Conservation (phyloP, 1,284 basidiomycete species). For the Vanrija sp. region DNA sequence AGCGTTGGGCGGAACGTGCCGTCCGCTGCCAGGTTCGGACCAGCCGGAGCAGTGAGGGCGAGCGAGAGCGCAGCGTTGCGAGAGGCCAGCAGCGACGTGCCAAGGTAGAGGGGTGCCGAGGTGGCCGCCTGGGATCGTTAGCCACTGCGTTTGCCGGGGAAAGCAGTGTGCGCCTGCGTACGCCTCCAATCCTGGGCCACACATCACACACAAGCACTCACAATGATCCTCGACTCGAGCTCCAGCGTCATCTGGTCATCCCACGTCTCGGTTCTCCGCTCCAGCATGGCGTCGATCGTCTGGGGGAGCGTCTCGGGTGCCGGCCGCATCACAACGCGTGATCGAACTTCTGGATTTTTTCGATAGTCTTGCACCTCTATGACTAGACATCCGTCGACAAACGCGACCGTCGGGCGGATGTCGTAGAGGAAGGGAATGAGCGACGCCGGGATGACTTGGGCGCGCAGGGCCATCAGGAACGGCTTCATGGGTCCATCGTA, state of each 20-base stretch:
- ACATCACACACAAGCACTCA: slow-evolving; percentile 25
- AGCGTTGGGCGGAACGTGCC: slow-evolving; percentile 27
- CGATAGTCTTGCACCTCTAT: slow-evolving; percentile 49
- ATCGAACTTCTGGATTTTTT: slow-evolving; percentile 28
- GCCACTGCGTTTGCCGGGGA: background rate
- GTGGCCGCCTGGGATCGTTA: slow-evolving; percentile 41
- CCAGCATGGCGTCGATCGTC: slow-evolving; percentile 46
- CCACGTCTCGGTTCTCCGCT: slow-evolving; percentile 38
- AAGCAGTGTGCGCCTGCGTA: background rate
- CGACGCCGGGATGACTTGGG: slow-evolving; percentile 46
- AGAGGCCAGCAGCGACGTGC: slow-evolving; percentile 45
- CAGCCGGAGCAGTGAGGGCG: slow-evolving; percentile 41
- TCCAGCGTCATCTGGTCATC: slow-evolving; percentile 46
- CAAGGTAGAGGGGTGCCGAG: slow-evolving; percentile 48
- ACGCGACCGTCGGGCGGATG: slow-evolving; percentile 41
- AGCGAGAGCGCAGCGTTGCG: slow-evolving; percentile 47
- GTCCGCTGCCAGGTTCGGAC: slow-evolving; percentile 34
- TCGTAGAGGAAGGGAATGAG: slow-evolving; percentile 48
- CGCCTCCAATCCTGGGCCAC: slow-evolving; percentile 34
- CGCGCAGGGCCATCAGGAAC: slow-evolving; percentile 47
- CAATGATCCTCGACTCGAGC: slow-evolving; percentile 48
- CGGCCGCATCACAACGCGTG: slow-evolving; percentile 48
- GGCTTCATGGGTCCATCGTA: slow-evolving; percentile 50
- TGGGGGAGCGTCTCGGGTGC: slow-evolving; percentile 44
- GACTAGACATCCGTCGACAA: slow-evolving; percentile 49